phyloP scores from a whole-genome alignment of 1,284 basidiomycete species.

The Laetiporus sulphureus region DNA sequence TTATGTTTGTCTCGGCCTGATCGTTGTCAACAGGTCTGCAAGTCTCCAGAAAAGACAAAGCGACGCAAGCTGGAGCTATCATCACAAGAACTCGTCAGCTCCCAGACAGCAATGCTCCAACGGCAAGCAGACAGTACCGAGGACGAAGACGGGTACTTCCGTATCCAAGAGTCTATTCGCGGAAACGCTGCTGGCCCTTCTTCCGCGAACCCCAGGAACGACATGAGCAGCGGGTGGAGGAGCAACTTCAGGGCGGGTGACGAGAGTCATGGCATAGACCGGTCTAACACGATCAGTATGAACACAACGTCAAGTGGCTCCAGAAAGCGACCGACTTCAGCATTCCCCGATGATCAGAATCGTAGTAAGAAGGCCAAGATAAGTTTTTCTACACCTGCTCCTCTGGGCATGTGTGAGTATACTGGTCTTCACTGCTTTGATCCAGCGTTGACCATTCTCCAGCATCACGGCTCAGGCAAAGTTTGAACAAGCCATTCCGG shows the following conservation, averaged over 20 bases:
- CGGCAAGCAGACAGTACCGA: conserved; percentile 16
- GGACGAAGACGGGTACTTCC: conserved; percentile 21
- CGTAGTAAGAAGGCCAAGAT: conserved; percentile 3
- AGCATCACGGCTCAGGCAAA: conserved; percentile 36
- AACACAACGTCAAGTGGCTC: background rate
- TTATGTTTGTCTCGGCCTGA: background rate
- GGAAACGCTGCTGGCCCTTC: background rate
- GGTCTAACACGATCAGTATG: background rate
- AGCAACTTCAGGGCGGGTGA: conserved; percentile 5
- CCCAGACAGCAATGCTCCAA: conserved; percentile 23
- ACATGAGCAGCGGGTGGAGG: conserved; percentile 2
- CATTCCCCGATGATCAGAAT: background rate
- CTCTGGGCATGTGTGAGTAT: conserved; percentile 30
- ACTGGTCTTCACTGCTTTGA: conserved; percentile 18
- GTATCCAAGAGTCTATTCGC: background rate
- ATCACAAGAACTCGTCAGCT: conserved; percentile 34
- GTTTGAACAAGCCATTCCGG: conserved; percentile 50
- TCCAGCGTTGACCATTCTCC: conserved; percentile 15
- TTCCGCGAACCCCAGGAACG: background rate
- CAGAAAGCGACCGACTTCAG: background rate
- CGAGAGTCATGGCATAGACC: background rate
- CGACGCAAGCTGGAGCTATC: conserved; percentile 43
- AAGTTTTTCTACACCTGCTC: background rate
- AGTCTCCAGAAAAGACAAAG: conserved; percentile 59
- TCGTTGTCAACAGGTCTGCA: conserved; percentile 51